phyloP scores from a whole-genome alignment of 352 stramenopile species.

The Peronospora farinosa region DNA sequence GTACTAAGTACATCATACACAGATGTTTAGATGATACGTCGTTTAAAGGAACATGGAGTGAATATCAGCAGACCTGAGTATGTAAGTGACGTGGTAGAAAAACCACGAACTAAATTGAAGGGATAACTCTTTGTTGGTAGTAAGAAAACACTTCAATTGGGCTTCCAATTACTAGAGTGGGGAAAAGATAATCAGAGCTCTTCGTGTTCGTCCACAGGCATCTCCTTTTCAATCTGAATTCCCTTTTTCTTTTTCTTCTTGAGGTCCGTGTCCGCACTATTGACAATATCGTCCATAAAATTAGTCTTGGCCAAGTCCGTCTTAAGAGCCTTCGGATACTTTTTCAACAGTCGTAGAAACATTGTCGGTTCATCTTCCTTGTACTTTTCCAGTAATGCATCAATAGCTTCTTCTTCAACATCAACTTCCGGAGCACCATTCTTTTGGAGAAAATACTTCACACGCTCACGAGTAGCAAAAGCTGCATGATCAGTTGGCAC shows the following conservation, averaged over 20 bases:
- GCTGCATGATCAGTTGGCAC: constrained; percentile 28
- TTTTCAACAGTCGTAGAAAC: constrained; percentile 52
- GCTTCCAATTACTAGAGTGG: too few relatives aligned
- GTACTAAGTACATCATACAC: too few relatives aligned
- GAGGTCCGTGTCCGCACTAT: background rate
- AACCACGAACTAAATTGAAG: constrained; percentile 16
- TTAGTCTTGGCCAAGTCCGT: constrained; percentile 38
- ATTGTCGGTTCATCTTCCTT: constrained; percentile 50
- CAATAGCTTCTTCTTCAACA: constrained; percentile 30
- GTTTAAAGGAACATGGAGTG: constrained; percentile 73
- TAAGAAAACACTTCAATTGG: background rate
- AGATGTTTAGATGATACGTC: too few relatives aligned
- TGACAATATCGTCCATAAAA: constrained; percentile 41
- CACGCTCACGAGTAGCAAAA: constrained; percentile 33
- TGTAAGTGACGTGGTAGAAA: constrained; percentile 50
- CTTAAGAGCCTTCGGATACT: constrained; percentile 54
- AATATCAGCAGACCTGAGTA: constrained; percentile 81
- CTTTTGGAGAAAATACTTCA: constrained; percentile 50
- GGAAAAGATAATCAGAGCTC: constrained; percentile 22
- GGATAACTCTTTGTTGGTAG: background rate
- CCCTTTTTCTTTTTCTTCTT: constrained; percentile 24
- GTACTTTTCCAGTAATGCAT: constrained; percentile 63
- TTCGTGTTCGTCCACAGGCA: constrained; percentile 31
- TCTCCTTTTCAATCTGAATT: constrained; percentile 12
- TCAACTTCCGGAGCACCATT: constrained; percentile 40